Evolutionary conservation across 2,329 filamentous ascomycete genomes (phyloP).

Genomic region (Aspergillus cejpii): DNA sequence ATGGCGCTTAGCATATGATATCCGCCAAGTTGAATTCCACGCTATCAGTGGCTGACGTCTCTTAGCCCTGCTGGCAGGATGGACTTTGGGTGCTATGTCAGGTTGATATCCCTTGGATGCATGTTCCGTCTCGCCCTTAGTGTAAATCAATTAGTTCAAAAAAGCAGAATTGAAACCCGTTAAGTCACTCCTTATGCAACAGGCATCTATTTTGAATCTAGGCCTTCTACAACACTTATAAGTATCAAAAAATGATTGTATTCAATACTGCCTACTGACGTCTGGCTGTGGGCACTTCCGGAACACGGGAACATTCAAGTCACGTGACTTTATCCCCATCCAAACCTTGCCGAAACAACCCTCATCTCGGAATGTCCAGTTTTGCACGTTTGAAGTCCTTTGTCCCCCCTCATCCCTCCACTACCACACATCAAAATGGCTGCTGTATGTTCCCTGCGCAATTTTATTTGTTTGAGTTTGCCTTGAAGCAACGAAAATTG

Average conservation of each 20-base stretch:
- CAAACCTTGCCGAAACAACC: conserved; percentile 38
- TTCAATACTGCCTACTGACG: too few species aligned
- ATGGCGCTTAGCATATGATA: conserved; percentile 84
- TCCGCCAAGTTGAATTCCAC: conserved; percentile 17
- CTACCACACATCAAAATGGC: conserved; percentile 37
- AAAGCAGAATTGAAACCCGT: conserved; percentile 24
- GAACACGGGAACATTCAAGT: conserved; percentile 22
- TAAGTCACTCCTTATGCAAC: neutral
- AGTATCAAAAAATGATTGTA: too few species aligned
- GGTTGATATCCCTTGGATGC: conserved; percentile 23
- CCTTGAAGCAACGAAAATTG: conserved; percentile 2
- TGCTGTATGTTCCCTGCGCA: conserved; percentile 31
- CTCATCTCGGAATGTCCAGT: conserved; percentile 31
- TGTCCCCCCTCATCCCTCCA: conserved; percentile 24
- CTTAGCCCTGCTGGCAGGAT: conserved; percentile 23
- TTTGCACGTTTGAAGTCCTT: conserved; percentile 32
- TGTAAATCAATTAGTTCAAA: conserved; percentile 36
- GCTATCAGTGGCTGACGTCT: conserved; percentile 20
- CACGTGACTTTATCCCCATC: conserved; percentile 31
- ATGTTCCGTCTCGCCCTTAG: conserved; percentile 22
- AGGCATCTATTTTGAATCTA: neutral
- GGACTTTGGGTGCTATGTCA: conserved; percentile 28
- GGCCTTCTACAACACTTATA: neutral
- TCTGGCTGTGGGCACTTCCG: conserved; percentile 12
- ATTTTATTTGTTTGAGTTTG: neutral